Conservation (phyloP, 768 basidiomycete species). For the Hericium erinaceus region DNA sequence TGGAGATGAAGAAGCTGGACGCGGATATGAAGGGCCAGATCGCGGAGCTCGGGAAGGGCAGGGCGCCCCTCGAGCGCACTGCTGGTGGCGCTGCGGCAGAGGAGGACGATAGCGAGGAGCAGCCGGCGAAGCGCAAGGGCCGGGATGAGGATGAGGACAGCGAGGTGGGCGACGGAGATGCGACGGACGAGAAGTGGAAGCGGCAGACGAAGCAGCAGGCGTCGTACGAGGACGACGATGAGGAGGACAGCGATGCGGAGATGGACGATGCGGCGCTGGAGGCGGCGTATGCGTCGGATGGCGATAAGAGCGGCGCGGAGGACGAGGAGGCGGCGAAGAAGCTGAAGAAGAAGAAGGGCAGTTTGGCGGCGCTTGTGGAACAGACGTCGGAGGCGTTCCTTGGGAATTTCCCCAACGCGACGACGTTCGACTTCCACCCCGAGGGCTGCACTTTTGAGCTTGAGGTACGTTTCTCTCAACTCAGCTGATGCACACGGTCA, state of each 20-base stretch:
- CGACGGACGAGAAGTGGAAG: conserved; percentile 66
- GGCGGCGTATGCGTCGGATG: conserved; percentile 40
- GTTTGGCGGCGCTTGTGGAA: conserved; percentile 32
- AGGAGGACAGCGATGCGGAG: conserved; percentile 43
- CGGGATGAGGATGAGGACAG: conserved; percentile 56
- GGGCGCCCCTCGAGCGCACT: conserved; percentile 31
- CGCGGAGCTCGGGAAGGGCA: conserved; percentile 77
- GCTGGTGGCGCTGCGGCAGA: conserved; percentile 43
- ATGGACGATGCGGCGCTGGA: conserved; percentile 38
- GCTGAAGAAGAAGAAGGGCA: conserved; percentile 9
- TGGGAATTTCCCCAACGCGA: conserved; percentile 52
- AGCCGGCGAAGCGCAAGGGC: conserved; percentile 24
- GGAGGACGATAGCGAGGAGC: conserved; percentile 35
- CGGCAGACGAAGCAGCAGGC: conserved; percentile 65
- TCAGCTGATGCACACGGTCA: neutral
- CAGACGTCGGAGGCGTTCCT: conserved; percentile 44
- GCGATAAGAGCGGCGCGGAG: conserved; percentile 26
- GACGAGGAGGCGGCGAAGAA: conserved; percentile 23
- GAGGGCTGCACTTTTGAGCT: conserved; percentile 69
- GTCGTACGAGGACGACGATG: conserved; percentile 69
- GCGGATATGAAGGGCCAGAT: conserved; percentile 72
- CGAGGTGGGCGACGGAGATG: conserved; percentile 77
- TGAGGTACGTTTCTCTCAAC: conserved; percentile 45
- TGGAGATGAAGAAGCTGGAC: conserved; percentile 80
- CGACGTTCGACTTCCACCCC: conserved; percentile 62